Percentiles rank a stretch among this genome's conserved stretches.
Conservation (phyloP, 2,329 filamentous ascomycete species). For the Thelonectria olida region DNA sequence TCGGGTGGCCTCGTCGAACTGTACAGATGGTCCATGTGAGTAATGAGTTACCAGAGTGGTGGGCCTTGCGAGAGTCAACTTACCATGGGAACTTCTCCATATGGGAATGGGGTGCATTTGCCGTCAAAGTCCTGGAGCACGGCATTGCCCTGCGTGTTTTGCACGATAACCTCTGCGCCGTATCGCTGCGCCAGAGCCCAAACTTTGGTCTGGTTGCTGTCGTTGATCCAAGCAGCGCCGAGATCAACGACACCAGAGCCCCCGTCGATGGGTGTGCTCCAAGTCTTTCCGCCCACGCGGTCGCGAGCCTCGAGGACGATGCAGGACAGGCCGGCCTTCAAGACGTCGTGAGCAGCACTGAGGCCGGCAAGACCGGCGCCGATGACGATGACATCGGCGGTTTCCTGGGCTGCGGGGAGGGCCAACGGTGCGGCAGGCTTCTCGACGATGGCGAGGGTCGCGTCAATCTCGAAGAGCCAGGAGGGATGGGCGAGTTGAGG, state of each 20-base stretch:
- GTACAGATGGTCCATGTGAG: not conserved
- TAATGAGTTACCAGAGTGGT: not conserved
- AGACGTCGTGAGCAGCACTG: constrained; percentile 45
- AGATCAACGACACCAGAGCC: constrained; percentile 55
- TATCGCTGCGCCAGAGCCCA: constrained; percentile 50
- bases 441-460: constrained; percentile 42
- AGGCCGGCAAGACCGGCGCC: constrained; percentile 54
- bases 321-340: constrained; percentile 46
- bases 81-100: constrained; percentile 28
- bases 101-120: constrained; percentile 19
- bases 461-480: constrained; percentile 56
- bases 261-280: constrained; percentile 42
- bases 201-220: constrained; percentile 59
- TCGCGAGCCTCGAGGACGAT: constrained; percentile 59
- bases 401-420: constrained; percentile 14
- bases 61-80: not conserved
- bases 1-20: constrained; percentile 23
- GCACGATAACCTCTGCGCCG: constrained; percentile 53
- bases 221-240: constrained; percentile 68
- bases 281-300: constrained; percentile 61
- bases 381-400: constrained; percentile 47
- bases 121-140: constrained; percentile 53
- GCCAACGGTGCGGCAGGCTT: not conserved
- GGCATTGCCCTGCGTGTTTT: constrained; percentile 56
- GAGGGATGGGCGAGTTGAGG: constrained; percentile 47